Evolutionary conservation across 148 eudicot genomes (phyloP), one percentile per base, ranked within the genome.

Genomic region (Rheum nobile): DNA sequence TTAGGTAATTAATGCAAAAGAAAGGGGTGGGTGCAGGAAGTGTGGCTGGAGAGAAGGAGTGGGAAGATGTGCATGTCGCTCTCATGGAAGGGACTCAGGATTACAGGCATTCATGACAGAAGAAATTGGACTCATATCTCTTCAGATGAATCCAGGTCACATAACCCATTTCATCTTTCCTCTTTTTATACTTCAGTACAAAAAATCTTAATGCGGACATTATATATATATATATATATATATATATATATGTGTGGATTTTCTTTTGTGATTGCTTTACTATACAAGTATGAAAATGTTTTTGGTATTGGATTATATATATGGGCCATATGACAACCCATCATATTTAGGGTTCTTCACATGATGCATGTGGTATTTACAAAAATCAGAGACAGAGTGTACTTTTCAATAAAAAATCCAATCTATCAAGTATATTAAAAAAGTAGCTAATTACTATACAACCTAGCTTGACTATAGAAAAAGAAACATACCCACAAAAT

Each of bases 21-120:
- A 8, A 12, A 29, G 13, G 55, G 39, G 28, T 5, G 28, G 70
- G 59, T 73, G 74, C 75, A 91, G 97, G 93, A 87, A 71, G 80
- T 84, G 8, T 91, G 93, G 97, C 28, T 91, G 85, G 97, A 89
- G 31, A 89, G 77, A 75, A 77, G 75, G 0, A 83, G 59, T 44
- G 89, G 93, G 80, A 81, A 78, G 79, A 77, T 91, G 72, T 89
- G 87, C 75, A 82, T 84, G 80, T 78, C 85, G 6, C 80, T 86
- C 16, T 91, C 97, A 4, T 89, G 90, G 88, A 91, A 82, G 71
- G 90, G 84, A 8, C 19, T 91, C 80, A 82, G 46, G 44, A 91
- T 91, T 21, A 91, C 96, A 0, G 93, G 96, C 4, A 89, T 91
- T 6, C 83, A 89, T 75, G 97, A 91, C 76, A 89, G 96, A n/a